Percentiles rank a stretch among this genome's conserved stretches.
phyloP scores from a whole-genome alignment of 2,329 filamentous ascomycete genomes.

The Daldinia sp. region DNA sequence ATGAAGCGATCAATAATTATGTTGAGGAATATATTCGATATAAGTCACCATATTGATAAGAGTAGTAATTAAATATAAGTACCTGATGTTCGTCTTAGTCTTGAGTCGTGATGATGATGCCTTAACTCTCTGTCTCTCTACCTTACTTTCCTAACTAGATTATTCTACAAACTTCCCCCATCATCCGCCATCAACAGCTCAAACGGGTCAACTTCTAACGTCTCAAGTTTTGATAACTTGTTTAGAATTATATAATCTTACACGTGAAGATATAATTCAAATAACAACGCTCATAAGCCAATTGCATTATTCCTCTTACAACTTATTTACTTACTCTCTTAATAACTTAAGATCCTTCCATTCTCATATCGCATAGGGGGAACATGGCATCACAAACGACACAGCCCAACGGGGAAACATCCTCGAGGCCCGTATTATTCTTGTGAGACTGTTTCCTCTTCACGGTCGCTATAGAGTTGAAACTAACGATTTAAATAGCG shows the following conservation, averaged over 20 bases:
- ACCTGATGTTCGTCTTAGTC: conserved; percentile 1
- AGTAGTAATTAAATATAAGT: conserved; percentile 14
- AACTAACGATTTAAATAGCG: conserved; percentile 73
- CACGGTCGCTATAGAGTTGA: not conserved
- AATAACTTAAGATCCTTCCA: not conserved
- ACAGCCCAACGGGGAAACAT: conserved; percentile 42
- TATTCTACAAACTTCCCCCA: conserved; percentile 25
- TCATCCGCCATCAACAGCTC: conserved; percentile 15
- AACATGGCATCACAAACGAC: conserved; percentile 49
- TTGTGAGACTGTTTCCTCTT: conserved; percentile 53
- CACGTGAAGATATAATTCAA: not conserved
- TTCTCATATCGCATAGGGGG: not conserved
- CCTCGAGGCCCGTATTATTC: conserved; percentile 56
- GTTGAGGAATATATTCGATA: not conserved
- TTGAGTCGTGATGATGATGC: conserved; percentile 18
- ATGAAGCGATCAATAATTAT: not conserved
- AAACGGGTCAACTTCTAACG: conserved; percentile 9
- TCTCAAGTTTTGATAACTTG: not conserved
- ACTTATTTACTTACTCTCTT: too few species aligned
- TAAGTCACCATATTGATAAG: conserved; percentile 3
- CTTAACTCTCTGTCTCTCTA: not conserved
- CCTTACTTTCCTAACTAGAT: conserved; percentile 5
- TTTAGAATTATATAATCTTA: too few species aligned
- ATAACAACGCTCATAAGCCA: not conserved
- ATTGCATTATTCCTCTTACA: not conserved